phyloP scores from a whole-genome alignment of 208 protist genomes.

The Acanthamoeba triangularis region DNA sequence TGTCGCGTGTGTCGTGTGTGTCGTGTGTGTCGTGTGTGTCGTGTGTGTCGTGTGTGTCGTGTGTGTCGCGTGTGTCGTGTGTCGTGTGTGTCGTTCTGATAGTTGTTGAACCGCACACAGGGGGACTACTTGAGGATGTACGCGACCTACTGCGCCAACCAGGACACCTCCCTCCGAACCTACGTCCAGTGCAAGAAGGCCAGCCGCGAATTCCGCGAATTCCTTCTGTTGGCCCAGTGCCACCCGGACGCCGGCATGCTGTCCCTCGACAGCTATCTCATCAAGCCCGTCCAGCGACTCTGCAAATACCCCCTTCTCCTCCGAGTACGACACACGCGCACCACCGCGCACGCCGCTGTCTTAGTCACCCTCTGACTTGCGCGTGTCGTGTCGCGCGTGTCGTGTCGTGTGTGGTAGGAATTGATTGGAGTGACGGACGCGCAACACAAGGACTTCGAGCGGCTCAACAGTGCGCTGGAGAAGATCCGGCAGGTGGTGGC shows the following conservation, averaged over 20 bases:
- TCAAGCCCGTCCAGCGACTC: constrained; percentile 41
- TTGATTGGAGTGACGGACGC: background rate
- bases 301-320: constrained; percentile 29
- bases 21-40: background rate
- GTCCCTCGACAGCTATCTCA: constrained; percentile 39
- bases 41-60: background rate
- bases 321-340: background rate
- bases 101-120: background rate
- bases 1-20: background rate
- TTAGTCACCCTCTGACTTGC: background rate
- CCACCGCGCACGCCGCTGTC: background rate
- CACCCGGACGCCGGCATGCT: background rate
- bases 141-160: constrained; percentile 35
- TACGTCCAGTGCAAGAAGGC: background rate
- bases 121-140: constrained; percentile 66
- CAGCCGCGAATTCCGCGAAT: background rate
- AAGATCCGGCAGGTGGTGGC: constrained; percentile 65
- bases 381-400: background rate
- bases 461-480: background rate
- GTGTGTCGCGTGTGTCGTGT: too few species aligned
- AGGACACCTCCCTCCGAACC: background rate
- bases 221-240: background rate
- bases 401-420: background rate
- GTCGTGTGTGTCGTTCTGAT: background rate
- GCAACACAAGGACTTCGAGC: constrained; percentile 3